These are phyloP conservation scores for Tillandsia fasciculata DNA, from an alignment of 176 grass and related monocot species.

Conservation along the genomic window DNA sequence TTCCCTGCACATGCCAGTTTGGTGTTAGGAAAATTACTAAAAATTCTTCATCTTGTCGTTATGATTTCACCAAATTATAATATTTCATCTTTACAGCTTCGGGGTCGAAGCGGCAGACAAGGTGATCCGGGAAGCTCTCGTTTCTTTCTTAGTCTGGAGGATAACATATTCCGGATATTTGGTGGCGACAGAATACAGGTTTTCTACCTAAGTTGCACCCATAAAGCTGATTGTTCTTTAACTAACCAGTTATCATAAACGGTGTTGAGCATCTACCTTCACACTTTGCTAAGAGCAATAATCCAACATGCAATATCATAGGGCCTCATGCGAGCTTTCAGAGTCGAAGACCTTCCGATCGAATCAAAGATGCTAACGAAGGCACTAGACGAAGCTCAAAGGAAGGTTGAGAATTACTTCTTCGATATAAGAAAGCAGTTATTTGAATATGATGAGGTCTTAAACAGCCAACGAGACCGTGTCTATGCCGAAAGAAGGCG, in stretches of 20 bases:
- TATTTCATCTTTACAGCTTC: constrained; percentile 46
- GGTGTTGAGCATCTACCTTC: no score
- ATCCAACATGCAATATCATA: constrained; percentile 18
- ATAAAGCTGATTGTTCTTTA: neutral
- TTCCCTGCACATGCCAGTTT: neutral
- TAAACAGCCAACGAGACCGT: constrained; percentile 94
- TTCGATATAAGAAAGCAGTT: constrained; percentile 96
- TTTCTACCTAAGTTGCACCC: constrained; percentile 11
- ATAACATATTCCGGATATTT: constrained; percentile 95
- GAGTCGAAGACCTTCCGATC: constrained; percentile 97
- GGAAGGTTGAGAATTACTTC: constrained; percentile 99
- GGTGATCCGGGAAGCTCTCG: constrained; percentile 96
- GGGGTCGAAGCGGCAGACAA: constrained; percentile 93
- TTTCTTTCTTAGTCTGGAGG: constrained; percentile 96
- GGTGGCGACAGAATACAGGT: constrained; percentile 99
- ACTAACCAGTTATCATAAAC: neutral
- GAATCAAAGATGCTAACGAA: constrained; percentile 98
- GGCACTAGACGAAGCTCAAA: constrained; percentile 94
- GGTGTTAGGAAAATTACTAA: neutral
- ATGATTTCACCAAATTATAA: neutral
- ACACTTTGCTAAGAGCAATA: neutral
- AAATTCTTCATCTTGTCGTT: neutral
- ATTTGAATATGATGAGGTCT: constrained; percentile 96
- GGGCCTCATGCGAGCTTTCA: constrained; percentile 90
- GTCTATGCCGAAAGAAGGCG: constrained; percentile 88